phyloP scores from a whole-genome alignment of 345 rosid species.

The Cardamine occulta region DNA sequence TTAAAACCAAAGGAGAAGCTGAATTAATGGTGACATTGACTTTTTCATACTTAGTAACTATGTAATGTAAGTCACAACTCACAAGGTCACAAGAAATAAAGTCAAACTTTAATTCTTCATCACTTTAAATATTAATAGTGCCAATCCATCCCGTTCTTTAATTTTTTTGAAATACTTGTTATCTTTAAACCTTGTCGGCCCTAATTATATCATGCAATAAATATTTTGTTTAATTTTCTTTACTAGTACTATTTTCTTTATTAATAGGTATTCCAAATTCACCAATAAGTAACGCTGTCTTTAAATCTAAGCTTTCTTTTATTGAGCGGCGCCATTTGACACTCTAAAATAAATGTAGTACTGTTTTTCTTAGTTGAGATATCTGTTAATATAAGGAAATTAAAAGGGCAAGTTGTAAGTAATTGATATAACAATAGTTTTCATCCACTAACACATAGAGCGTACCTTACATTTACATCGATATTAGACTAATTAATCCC shows the following conservation, averaged over 20 bases:
- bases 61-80: conserved; percentile 30
- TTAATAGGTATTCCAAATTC: conserved; percentile 32
- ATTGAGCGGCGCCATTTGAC: conserved; percentile 37
- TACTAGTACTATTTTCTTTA: conserved; percentile 26
- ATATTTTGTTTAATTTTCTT: conserved; percentile 21
- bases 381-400: not conserved
- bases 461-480: no score
- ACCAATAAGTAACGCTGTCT: conserved; percentile 29
- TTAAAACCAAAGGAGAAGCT: conserved; percentile 23
- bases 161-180: not conserved
- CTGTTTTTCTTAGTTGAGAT: conserved; percentile 1
- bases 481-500: not conserved
- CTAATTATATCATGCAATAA: conserved; percentile 37
- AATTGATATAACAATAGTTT: not conserved
- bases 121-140: conserved; percentile 34
- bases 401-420: conserved; percentile 20
- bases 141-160: not conserved
- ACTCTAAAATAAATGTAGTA: conserved; percentile 28
- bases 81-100: conserved; percentile 42
- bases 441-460: not conserved
- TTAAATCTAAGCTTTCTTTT: conserved; percentile 28
- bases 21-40: conserved; percentile 35
- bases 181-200: conserved; percentile 32
- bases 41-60: conserved; percentile 12
- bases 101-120: conserved; percentile 55